Conservation (phyloP, 2,329 filamentous ascomycete genomes). For the Fusarium sp. region DNA sequence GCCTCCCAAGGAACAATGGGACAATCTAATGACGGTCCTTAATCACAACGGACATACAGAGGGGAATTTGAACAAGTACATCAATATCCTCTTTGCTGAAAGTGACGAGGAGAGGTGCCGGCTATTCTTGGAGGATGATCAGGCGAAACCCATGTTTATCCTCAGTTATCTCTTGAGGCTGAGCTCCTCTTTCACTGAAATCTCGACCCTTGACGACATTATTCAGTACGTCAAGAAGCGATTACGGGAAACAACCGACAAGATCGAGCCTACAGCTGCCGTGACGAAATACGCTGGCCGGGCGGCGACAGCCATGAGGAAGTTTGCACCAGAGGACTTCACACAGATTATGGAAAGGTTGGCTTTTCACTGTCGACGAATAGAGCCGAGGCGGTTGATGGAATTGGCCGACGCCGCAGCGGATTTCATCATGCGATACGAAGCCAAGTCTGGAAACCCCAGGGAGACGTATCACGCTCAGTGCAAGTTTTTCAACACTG, state of each 20-base stretch:
- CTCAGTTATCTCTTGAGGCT: constrained; percentile 45
- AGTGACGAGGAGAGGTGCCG: constrained; percentile 47
- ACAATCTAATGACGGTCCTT: constrained; percentile 30
- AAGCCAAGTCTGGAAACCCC: constrained; percentile 13
- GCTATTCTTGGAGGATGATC: constrained; percentile 43
- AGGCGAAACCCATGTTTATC: constrained; percentile 43
- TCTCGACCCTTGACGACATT: constrained; percentile 40
- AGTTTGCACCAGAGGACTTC: constrained; percentile 39
- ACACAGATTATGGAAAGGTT: constrained; percentile 40
- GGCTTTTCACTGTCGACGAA: constrained; percentile 44
- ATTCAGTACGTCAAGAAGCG: constrained; percentile 40
- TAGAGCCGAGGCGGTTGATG: constrained; percentile 48
- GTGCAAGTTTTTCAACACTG: constrained; percentile 47
- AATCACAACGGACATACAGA: constrained; percentile 34
- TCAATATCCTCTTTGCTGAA: constrained; percentile 44
- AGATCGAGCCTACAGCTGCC: not conserved
- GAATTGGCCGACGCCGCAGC: constrained; percentile 44
- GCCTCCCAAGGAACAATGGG: constrained; percentile 39
- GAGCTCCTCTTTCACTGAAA: constrained; percentile 38
- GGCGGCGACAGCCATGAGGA: constrained; percentile 25
- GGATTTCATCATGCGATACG: constrained; percentile 40
- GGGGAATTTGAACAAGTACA: constrained; percentile 40
- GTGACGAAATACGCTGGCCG: not conserved
- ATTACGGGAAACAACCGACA: constrained; percentile 25
- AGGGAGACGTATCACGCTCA: constrained; percentile 41